A percentile compares a stretch with the other conserved stretches of the same genome.
Conservation (phyloP, 805 yeast genomes). For the Soucietia sequanensis region DNA sequence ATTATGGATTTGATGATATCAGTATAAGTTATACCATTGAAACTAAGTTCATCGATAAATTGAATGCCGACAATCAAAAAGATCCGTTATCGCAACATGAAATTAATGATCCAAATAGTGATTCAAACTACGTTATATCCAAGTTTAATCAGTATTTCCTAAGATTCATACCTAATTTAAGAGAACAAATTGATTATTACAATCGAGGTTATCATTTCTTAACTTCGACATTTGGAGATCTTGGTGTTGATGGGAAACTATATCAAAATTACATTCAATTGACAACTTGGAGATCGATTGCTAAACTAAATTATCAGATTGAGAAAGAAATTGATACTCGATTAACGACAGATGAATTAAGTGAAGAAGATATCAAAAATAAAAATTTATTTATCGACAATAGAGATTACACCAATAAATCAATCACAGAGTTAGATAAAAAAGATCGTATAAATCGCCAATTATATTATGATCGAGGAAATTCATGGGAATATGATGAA, state of each 20-base stretch:
- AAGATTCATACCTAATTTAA: slow-evolving; percentile 39
- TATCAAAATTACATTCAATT: slow-evolving; percentile 21
- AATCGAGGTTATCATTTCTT: slow-evolving; percentile 23
- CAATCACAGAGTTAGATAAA: slow-evolving; percentile 4
- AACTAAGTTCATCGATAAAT: slow-evolving; percentile 52
- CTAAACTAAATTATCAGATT: slow-evolving; percentile 25
- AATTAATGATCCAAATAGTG: slow-evolving; percentile 34
- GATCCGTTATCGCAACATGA: slow-evolving; percentile 31
- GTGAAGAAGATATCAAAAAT: slow-evolving; percentile 28
- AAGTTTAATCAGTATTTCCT: slow-evolving; percentile 34
- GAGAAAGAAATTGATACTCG: slow-evolving; percentile 37
- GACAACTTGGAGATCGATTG: slow-evolving; percentile 33
- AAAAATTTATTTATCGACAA: slow-evolving; percentile 25
- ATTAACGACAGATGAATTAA: slow-evolving; percentile 24
- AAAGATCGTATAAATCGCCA: slow-evolving; percentile 9
- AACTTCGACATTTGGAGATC: slow-evolving; percentile 23
- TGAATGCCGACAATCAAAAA: slow-evolving; percentile 27
- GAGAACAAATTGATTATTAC: slow-evolving; percentile 23
- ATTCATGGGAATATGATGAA: slow-evolving; percentile 5
- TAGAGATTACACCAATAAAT: slow-evolving; percentile 2
- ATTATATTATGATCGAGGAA: slow-evolving; percentile 5
- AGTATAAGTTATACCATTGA: slow-evolving; percentile 53
- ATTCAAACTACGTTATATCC: slow-evolving; percentile 32
- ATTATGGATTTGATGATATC: slow-evolving; percentile 41
- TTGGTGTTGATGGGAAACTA: slow-evolving; percentile 37